phyloP scores from a whole-genome alignment of 805 yeast species.

The Schwanniomyces vanrijiae region DNA sequence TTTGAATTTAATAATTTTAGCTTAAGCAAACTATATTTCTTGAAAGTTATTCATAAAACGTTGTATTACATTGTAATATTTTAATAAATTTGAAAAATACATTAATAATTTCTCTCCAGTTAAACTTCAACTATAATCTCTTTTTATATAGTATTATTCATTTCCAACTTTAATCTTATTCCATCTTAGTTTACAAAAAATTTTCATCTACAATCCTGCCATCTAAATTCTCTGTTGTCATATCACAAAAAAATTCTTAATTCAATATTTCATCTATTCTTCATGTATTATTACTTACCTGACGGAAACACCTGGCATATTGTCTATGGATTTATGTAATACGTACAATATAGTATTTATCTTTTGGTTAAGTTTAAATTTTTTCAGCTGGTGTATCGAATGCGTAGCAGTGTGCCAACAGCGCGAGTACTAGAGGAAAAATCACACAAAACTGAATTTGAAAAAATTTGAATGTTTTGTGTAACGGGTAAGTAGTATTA shows the following conservation, averaged over 20 bases:
- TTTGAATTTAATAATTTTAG: too few relatives aligned
- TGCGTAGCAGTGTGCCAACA: neutral
- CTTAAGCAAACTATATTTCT: too few relatives aligned
- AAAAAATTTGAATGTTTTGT: neutral
- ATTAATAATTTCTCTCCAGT: too few relatives aligned
- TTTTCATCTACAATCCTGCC: neutral
- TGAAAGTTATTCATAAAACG: too few relatives aligned
- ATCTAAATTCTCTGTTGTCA: neutral
- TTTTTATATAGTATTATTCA: neutral
- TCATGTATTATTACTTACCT: slow-evolving; percentile 61
- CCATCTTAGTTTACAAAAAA: neutral
- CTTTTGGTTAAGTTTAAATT: slow-evolving; percentile 1
- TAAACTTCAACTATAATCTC: too few relatives aligned
- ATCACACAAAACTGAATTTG: neutral
- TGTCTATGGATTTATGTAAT: slow-evolving; percentile 31
- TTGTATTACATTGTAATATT: too few relatives aligned
- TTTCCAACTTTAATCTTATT: neutral
- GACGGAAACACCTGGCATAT: slow-evolving; percentile 98
- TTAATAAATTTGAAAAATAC: too few relatives aligned
- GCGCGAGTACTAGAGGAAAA: neutral
- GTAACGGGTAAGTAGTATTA: neutral
- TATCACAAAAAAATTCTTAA: neutral
- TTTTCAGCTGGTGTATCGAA: slow-evolving; percentile 1
- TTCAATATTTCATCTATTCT: slow-evolving; percentile 1
- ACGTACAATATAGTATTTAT: neutral